phyloP scores from a whole-genome alignment of 352 stramenopile species.

The Pythium brachiatum region DNA sequence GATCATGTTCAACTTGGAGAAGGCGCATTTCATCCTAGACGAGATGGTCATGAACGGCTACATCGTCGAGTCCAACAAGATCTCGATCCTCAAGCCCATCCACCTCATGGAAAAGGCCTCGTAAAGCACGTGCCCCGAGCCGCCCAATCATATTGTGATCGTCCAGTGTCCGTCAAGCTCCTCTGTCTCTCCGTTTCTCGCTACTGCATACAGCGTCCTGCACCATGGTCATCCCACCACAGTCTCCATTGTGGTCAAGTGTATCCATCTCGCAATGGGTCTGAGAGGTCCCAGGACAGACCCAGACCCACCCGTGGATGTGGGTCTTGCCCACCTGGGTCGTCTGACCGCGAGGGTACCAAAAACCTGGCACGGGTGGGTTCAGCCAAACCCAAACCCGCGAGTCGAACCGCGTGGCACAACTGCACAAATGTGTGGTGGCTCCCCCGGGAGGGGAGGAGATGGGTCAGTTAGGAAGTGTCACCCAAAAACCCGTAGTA shows the following conservation, averaged over 20 bases:
- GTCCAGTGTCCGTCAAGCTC: background rate
- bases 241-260: background rate
- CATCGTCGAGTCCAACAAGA: conserved; percentile 99
- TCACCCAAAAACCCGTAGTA: conserved; percentile 23
- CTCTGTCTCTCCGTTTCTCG: background rate
- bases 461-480: conserved; percentile 24
- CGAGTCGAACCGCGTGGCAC: conserved; percentile 3
- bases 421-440: conserved; percentile 30
- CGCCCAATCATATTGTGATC: conserved; percentile 1
- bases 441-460: conserved; percentile 10
- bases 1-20: conserved; percentile 93
- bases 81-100: conserved; percentile 98
- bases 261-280: conserved; percentile 10
- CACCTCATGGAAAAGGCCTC: conserved; percentile 97
- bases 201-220: background rate
- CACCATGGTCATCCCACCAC: background rate
- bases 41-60: conserved; percentile 99
- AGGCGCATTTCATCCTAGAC: conserved; percentile 89
- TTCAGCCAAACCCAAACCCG: conserved; percentile 16
- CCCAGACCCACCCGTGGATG: conserved; percentile 18
- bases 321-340: conserved; percentile 1
- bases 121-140: conserved; percentile 28
- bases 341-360: conserved; percentile 11
- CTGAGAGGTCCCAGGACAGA: background rate
- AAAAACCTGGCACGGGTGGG: conserved; percentile 29